phyloP scores from a whole-genome alignment of 2,329 filamentous ascomycete species.

The Sporothrix pseudoabietina region DNA sequence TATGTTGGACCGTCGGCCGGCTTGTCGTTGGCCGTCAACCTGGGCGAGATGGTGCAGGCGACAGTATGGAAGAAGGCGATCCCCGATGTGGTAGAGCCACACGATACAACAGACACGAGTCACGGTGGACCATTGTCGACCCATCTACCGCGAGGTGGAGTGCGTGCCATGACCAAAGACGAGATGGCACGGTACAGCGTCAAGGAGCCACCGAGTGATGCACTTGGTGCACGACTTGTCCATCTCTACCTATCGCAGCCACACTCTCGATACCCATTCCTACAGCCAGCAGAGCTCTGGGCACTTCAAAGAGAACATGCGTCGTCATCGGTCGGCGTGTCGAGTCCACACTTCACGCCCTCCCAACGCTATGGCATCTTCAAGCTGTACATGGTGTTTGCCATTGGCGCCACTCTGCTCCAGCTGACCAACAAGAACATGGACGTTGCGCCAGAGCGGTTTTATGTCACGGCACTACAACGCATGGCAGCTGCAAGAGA shows the following conservation, averaged over 20 bases:
- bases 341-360: constrained; percentile 42
- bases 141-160: not conserved
- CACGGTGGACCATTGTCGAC: not conserved
- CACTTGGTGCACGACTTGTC: constrained; percentile 8
- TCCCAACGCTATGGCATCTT: constrained; percentile 50
- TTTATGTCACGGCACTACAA: constrained; percentile 54
- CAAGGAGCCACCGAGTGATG: constrained; percentile 28
- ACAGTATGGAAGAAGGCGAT: constrained; percentile 56
- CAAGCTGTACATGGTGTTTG: constrained; percentile 56
- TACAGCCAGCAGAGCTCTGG: constrained; percentile 51
- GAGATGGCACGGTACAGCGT: constrained; percentile 23
- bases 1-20: constrained; percentile 29
- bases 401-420: constrained; percentile 50
- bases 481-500: constrained; percentile 53
- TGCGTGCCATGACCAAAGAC: constrained; percentile 15
- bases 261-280: constrained; percentile 54
- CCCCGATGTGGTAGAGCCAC: not conserved
- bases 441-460: constrained; percentile 44
- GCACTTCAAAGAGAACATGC: constrained; percentile 46
- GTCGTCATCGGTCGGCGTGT: constrained; percentile 40
- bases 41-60: constrained; percentile 57
- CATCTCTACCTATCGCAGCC: constrained; percentile 35
- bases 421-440: constrained; percentile 7
- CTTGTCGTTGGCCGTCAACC: constrained; percentile 47
- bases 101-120: constrained; percentile 34